Evolutionary conservation across 495 filamentous ascomycete species (phyloP).

Genomic region (Aspergillus sclerotioniger): DNA sequence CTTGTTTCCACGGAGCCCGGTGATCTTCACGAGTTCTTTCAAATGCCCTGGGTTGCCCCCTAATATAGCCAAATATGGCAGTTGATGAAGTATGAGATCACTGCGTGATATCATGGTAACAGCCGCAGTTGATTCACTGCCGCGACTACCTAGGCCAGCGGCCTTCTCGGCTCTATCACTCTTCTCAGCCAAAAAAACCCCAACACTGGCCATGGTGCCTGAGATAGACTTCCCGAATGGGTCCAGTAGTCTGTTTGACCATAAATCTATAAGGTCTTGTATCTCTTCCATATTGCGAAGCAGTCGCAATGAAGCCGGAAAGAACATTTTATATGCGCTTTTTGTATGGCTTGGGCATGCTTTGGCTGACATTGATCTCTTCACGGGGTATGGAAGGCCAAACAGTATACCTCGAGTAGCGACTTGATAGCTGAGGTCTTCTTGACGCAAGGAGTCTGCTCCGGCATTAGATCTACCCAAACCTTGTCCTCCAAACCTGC

Average conservation of each 20-base stretch:
- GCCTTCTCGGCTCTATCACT: conserved; percentile 18
- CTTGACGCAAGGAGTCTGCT: conserved; percentile 75
- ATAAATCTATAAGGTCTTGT: conserved; percentile 65
- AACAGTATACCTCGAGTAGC: conserved; percentile 81
- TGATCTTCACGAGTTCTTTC: conserved; percentile 66
- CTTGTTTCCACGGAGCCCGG: conserved; percentile 57
- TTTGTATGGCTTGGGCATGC: conserved; percentile 27
- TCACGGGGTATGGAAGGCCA: conserved; percentile 80
- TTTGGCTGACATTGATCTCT: conserved; percentile 48
- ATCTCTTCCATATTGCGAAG: conserved; percentile 79
- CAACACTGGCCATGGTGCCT: conserved; percentile 25
- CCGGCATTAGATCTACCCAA: conserved; percentile 46
- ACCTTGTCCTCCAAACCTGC: conserved; percentile 36
- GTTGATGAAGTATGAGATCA: conserved; percentile 75
- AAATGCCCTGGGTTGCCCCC: conserved; percentile 22
- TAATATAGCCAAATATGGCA: conserved; percentile 81
- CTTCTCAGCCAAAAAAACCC: conserved; percentile 21
- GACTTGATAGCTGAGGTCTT: conserved; percentile 88
- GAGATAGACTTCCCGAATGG: conserved; percentile 25
- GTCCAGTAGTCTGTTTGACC: conserved; percentile 47
- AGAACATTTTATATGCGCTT: conserved; percentile 81
- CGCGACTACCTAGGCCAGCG: conserved; percentile 12
- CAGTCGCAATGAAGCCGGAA: conserved; percentile 72
- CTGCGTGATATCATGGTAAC: conserved; percentile 59
- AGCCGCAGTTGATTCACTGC: conserved; percentile 44